phyloP scores from a whole-genome alignment of 768 basidiomycete species.

The Rubroboletus satanas region DNA sequence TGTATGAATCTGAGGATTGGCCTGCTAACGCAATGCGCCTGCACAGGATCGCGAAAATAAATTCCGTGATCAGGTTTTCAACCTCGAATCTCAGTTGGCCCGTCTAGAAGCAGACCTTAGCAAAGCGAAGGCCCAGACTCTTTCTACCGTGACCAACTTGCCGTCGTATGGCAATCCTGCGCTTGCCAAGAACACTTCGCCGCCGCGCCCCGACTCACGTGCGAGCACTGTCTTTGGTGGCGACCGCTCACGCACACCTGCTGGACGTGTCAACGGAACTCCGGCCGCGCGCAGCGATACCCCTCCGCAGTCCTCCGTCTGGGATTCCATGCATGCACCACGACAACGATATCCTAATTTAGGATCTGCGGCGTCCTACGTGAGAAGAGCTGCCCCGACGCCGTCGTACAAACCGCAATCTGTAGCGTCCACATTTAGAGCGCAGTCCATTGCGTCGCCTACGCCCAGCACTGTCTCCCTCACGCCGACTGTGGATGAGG shows the following conservation, averaged over 20 bases:
- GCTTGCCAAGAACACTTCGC: slow-evolving; percentile 34
- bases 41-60: slow-evolving; percentile 67
- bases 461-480: slow-evolving; percentile 73
- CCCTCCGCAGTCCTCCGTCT: slow-evolving; percentile 56
- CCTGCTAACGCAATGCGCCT: slow-evolving; percentile 1
- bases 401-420: slow-evolving; percentile 34
- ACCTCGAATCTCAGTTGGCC: slow-evolving; percentile 56
- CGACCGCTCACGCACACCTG: slow-evolving; percentile 51
- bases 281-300: slow-evolving; percentile 38
- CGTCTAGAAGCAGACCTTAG: slow-evolving; percentile 58
- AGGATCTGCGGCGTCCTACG: slow-evolving; percentile 11
- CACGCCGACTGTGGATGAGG: slow-evolving; percentile 62
- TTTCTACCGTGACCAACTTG: slow-evolving; percentile 29
- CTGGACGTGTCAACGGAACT: slow-evolving; percentile 35
- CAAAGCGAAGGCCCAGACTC: slow-evolving; percentile 36
- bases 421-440: slow-evolving; percentile 47
- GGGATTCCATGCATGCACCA: slow-evolving; percentile 69
- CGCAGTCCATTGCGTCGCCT: slow-evolving; percentile 54
- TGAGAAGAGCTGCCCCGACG: slow-evolving; percentile 19
- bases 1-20: background rate
- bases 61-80: slow-evolving; percentile 60
- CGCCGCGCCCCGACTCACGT: slow-evolving; percentile 71
- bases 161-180: slow-evolving; percentile 41
- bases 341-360: slow-evolving; percentile 22
- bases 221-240: slow-evolving; percentile 57